phyloP scores from a whole-genome alignment of 345 rosid species.

The Syzygium grande region DNA sequence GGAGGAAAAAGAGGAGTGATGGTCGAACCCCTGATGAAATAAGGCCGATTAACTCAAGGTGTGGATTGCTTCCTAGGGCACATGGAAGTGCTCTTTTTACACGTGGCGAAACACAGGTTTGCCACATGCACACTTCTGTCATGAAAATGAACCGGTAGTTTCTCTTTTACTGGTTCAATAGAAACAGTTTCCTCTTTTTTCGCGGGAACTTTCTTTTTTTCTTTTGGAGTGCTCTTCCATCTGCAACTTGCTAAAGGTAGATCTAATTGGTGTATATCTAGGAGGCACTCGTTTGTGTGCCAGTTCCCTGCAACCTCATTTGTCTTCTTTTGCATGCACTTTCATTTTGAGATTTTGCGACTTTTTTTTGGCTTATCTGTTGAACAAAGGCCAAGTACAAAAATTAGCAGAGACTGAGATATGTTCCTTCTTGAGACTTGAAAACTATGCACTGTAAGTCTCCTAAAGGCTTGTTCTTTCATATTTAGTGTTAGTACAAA shows the following conservation, averaged over 20 bases:
- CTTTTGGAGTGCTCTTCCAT: background rate
- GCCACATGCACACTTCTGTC: background rate
- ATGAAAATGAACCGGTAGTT: background rate
- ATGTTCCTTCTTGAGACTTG: background rate
- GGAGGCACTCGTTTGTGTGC: background rate
- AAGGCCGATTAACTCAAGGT: slow-evolving; percentile 83
- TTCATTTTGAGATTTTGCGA: background rate
- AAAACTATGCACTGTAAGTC: background rate
- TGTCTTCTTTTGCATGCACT: background rate
- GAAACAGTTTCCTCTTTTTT: background rate
- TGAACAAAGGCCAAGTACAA: background rate
- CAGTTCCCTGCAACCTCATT: background rate
- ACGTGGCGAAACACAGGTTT: slow-evolving; percentile 99
- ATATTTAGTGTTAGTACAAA: background rate
- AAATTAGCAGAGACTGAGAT: background rate
- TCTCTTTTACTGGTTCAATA: background rate
- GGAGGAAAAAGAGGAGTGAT: slow-evolving; percentile 98
- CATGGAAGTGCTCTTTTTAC: slow-evolving; percentile 99
- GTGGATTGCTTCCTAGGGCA: slow-evolving; percentile 93
- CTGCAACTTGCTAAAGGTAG: background rate
- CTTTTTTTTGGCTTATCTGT: background rate
- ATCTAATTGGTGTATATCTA: background rate
- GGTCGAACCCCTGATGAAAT: slow-evolving; percentile 71
- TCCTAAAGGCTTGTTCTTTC: background rate
- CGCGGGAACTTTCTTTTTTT: background rate